Percentiles rank a stretch among this genome's conserved stretches.
Evolutionary conservation across 1,139 yeast species (phyloP).

Genomic region (Candida pseudoviswanathii): DNA sequence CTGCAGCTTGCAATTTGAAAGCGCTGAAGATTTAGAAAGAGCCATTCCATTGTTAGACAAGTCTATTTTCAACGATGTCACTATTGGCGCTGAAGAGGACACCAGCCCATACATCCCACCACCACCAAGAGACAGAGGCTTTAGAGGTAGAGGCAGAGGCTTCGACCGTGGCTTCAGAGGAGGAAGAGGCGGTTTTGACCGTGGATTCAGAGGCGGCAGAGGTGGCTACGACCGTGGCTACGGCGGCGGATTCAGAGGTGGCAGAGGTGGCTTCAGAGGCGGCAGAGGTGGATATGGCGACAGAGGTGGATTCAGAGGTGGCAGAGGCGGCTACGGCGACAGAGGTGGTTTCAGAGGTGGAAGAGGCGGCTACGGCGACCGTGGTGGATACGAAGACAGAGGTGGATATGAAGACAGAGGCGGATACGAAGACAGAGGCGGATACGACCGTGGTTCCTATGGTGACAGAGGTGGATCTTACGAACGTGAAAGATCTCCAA

Average conservation of each 20-base stretch:
- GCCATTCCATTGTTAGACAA: constrained; percentile 73
- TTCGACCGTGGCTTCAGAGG: constrained; percentile 43
- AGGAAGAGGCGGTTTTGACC: constrained; percentile 21
- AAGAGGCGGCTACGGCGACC: constrained; percentile 32
- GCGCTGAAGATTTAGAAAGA: constrained; percentile 71
- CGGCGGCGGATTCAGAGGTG: constrained; percentile 44
- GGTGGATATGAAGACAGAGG: constrained; percentile 12
- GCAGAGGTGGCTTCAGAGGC: constrained; percentile 38
- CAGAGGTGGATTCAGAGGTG: constrained; percentile 35
- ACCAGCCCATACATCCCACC: constrained; percentile 77
- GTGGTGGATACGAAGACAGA: constrained; percentile 39
- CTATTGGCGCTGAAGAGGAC: constrained; percentile 74
- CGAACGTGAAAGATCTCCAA: constrained; percentile 53
- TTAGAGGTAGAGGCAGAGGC: constrained; percentile 37
- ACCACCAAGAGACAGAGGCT: constrained; percentile 55
- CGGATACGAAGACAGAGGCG: constrained; percentile 27
- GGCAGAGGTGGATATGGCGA: constrained; percentile 19
- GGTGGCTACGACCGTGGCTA: constrained; percentile 39
- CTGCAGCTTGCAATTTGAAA: constrained; percentile 77
- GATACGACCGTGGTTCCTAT: constrained; percentile 31
- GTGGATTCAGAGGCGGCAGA: constrained; percentile 41
- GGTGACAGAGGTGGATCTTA: constrained; percentile 41
- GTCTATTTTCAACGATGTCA: constrained; percentile 68
- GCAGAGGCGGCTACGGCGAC: constrained; percentile 36
- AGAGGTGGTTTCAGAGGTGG: constrained; percentile 38